Conservation (phyloP, 2,329 filamentous ascomycete species). For the Magnaporthales sp. region DNA sequence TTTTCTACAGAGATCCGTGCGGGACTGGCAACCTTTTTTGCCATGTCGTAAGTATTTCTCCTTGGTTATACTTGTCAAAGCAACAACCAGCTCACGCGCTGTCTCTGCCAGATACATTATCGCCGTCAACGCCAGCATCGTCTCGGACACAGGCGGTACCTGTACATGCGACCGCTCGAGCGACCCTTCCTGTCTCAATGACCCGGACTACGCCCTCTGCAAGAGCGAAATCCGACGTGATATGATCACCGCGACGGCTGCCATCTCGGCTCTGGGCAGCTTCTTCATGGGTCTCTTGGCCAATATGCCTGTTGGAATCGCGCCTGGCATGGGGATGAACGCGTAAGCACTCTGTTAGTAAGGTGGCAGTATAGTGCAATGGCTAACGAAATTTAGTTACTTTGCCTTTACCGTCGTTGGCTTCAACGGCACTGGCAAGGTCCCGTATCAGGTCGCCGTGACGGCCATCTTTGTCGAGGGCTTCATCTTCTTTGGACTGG, state of each 20-base stretch:
- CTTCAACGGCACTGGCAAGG: slow-evolving; percentile 60
- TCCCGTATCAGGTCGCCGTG: slow-evolving; percentile 67
- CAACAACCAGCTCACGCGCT: background rate
- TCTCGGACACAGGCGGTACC: slow-evolving; percentile 61
- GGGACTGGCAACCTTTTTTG: slow-evolving; percentile 72
- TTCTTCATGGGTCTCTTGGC: slow-evolving; percentile 79
- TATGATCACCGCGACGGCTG: slow-evolving; percentile 75
- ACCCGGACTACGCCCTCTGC: slow-evolving; percentile 57
- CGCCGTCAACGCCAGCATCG: slow-evolving; percentile 43
- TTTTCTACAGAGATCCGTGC: slow-evolving; percentile 82
- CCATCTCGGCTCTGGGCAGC: slow-evolving; percentile 69
- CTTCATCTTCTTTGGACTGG: slow-evolving; percentile 74
- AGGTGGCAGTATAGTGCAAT: no score
- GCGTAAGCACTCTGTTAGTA: slow-evolving; percentile 36
- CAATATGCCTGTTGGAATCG: slow-evolving; percentile 66
- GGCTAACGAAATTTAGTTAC: slow-evolving; percentile 33
- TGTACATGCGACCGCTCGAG: slow-evolving; percentile 57
- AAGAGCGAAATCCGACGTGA: slow-evolving; percentile 60
- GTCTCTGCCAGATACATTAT: slow-evolving; percentile 31
- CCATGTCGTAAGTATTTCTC: slow-evolving; percentile 28
- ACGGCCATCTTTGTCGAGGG: slow-evolving; percentile 87
- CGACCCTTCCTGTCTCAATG: slow-evolving; percentile 42
- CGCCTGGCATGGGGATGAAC: slow-evolving; percentile 74
- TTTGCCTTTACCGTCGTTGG: slow-evolving; percentile 79
- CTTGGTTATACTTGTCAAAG: background rate